These are phyloP conservation scores for Corynascus novoguineensis DNA, from an alignment of 495 filamentous ascomycete genomes.

Conservation along the genomic window DNA sequence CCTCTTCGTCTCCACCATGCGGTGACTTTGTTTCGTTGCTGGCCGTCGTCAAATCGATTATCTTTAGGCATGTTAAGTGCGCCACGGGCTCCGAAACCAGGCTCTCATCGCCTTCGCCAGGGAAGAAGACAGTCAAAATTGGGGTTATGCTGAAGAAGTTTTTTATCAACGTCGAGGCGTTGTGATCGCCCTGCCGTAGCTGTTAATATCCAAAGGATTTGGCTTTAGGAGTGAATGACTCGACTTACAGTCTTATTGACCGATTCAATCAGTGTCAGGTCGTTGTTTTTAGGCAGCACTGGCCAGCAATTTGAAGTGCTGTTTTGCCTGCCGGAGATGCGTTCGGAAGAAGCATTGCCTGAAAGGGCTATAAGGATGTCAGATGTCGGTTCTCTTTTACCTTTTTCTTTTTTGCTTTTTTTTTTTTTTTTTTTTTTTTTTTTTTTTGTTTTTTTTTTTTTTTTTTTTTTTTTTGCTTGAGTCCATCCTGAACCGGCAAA, in stretches of 20 bases:
- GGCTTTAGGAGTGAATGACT: neutral
- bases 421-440: no score
- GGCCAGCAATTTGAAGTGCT: conserved; percentile 4
- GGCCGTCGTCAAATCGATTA: conserved; percentile 8
- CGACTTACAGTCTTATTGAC: neutral
- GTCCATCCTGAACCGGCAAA: no score
- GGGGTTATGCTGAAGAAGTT: conserved; percentile 11
- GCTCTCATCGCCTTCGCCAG: neutral
- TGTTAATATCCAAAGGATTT: neutral
- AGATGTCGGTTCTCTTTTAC: no score
- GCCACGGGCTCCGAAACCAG: neutral
- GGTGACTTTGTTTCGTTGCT: neutral
- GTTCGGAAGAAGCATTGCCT: neutral
- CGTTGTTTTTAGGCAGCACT: neutral
- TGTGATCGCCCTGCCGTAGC: neutral
- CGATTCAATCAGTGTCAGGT: neutral
- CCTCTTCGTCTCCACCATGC: neutral
- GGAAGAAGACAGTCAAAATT: conserved; percentile 7
- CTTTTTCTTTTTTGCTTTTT: no score
- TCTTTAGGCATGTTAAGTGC: conserved; percentile 11
- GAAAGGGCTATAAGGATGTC: neutral
- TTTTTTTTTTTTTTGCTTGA: no score
- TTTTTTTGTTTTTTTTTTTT: no score
- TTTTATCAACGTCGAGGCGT: neutral
- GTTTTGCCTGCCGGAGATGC: neutral